These are phyloP conservation scores for Blepharisma japonicum DNA, from an alignment of 73 alveolate genomes.

Conservation along the genomic window DNA sequence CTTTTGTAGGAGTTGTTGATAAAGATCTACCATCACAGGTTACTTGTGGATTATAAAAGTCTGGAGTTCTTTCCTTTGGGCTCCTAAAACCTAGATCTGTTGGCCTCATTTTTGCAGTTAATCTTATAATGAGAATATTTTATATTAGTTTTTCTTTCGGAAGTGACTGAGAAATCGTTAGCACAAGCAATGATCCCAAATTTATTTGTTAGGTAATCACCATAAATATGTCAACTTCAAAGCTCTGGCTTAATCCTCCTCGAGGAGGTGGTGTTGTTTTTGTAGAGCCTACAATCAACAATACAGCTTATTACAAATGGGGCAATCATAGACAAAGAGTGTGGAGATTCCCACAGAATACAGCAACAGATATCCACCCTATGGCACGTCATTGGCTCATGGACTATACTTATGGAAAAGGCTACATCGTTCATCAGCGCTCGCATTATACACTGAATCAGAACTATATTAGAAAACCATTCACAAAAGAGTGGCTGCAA, in stretches of 20 bases:
- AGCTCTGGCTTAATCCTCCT: constrained; percentile 32
- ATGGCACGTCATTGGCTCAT: constrained; percentile 31
- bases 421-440: constrained; percentile 17
- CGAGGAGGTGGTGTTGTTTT: constrained; percentile 31
- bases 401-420: constrained; percentile 20
- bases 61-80: constrained; percentile 68
- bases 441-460: background rate
- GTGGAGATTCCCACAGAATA: constrained; percentile 29
- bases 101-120: constrained; percentile 52
- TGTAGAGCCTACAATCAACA: constrained; percentile 30
- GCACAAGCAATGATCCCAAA: no score
- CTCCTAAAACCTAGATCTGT: constrained; percentile 53
- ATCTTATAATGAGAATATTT: background rate
- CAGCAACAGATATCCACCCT: constrained; percentile 25
- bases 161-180: no score
- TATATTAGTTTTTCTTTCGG: no score
- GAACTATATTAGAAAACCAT: constrained; percentile 11
- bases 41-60: constrained; percentile 39
- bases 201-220: background rate
- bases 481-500: constrained; percentile 6
- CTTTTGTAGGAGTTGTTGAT: background rate
- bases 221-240: constrained; percentile 12
- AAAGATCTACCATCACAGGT: constrained; percentile 35
- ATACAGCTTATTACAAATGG: constrained; percentile 22
- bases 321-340: constrained; percentile 21